These are phyloP conservation scores for Malassezia pachydermatis DNA, from an alignment of 1,284 basidiomycete species.

Conservation along the genomic window DNA sequence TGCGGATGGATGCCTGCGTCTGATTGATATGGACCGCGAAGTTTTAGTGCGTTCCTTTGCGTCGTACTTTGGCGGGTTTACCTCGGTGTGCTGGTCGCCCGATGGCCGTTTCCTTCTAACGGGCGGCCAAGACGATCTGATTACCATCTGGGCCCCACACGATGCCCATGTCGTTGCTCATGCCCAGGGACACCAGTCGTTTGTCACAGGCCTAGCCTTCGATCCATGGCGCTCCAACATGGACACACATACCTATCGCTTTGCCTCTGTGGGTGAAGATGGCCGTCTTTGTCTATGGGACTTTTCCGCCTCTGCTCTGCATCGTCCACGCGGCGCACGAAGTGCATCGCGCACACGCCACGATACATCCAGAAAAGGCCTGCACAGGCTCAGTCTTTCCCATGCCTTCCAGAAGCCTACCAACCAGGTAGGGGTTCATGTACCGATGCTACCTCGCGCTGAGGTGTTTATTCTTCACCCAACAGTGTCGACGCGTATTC, in stretches of 20 bases:
- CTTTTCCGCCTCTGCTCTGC: constrained; percentile 20
- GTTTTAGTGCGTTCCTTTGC: constrained; percentile 27
- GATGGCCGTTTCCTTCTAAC: constrained; percentile 82
- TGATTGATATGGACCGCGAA: constrained; percentile 35
- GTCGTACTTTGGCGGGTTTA: constrained; percentile 52
- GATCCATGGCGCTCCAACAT: constrained; percentile 56
- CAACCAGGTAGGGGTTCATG: background rate
- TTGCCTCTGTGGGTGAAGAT: constrained; percentile 42
- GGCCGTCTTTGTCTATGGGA: constrained; percentile 41
- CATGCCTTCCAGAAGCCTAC: too few relatives aligned
- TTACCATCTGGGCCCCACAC: constrained; percentile 54
- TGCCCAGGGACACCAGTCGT: constrained; percentile 91
- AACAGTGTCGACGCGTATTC: background rate
- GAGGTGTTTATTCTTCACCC: constrained; percentile 11
- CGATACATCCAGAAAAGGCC: too few relatives aligned
- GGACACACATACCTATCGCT: constrained; percentile 32
- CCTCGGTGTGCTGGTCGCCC: constrained; percentile 83
- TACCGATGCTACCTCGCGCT: constrained; percentile 2
- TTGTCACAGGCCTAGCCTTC: constrained; percentile 78
- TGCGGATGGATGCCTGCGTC: constrained; percentile 35
- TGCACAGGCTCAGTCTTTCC: too few relatives aligned
- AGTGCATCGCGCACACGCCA: background rate
- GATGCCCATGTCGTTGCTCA: constrained; percentile 64
- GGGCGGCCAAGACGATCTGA: constrained; percentile 83
- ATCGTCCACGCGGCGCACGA: constrained; percentile 2